Percentiles rank a stretch among this genome's conserved stretches.
Conservation (phyloP, 2,329 filamentous ascomycete genomes). For the Calcarisporium arbuscula region DNA sequence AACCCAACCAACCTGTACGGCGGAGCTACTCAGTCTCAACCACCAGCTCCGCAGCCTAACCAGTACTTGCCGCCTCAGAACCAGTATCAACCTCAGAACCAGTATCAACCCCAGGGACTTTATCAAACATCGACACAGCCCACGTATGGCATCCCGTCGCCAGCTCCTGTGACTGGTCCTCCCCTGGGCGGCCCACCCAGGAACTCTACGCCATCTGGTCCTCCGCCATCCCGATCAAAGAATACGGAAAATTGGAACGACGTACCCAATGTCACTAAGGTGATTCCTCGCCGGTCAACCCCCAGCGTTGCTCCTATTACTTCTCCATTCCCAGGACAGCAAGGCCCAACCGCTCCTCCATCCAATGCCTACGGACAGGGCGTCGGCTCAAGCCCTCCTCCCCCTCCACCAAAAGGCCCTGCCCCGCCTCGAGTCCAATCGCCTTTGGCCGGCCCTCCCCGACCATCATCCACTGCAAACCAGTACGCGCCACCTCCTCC, state of each 20-base stretch:
- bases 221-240: constrained; percentile 63
- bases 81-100: constrained; percentile 24
- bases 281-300: constrained; percentile 66
- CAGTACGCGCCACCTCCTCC: constrained; percentile 46
- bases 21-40: constrained; percentile 13
- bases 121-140: constrained; percentile 48
- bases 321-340: constrained; percentile 70
- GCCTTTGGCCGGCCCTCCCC: constrained; percentile 56
- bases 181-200: constrained; percentile 38
- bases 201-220: constrained; percentile 59
- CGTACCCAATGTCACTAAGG: constrained; percentile 76
- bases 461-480: constrained; percentile 55
- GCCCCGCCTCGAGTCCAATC: constrained; percentile 66
- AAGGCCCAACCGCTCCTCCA: constrained; percentile 48
- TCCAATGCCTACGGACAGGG: constrained; percentile 51
- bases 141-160: constrained; percentile 31
- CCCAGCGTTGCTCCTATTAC: constrained; percentile 63
- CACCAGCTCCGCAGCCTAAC: constrained; percentile 21
- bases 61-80: constrained; percentile 32
- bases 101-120: constrained; percentile 27
- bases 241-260: constrained; percentile 90
- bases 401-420: constrained; percentile 77
- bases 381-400: constrained; percentile 63
- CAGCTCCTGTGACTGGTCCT: constrained; percentile 30
- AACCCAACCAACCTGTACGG: constrained; percentile 23